Evolutionary conservation across 2,329 filamentous ascomycete genomes (phyloP), one percentile per base, ranked within the genome.

Genomic region (Arthroderma uncinatum): DNA sequence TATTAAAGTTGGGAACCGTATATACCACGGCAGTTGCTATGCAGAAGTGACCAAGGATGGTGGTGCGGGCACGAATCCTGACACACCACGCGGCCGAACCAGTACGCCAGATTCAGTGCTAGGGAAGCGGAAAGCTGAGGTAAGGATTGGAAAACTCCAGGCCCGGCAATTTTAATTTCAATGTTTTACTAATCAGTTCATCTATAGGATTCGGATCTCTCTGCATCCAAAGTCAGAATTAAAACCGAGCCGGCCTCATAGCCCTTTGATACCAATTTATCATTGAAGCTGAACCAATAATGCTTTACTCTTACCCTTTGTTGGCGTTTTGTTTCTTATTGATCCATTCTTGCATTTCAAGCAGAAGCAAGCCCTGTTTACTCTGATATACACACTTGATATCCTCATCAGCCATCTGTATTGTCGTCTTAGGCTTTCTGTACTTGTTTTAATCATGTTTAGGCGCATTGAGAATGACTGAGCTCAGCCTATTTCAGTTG

Each of bases 11-110:
- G 87, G 87, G 36, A 82, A 80, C 57, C 83, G 89, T 61, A 86
- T 93, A 14, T 97, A 89, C 66, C 93, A 98, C 71, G 89, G 86
- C 9, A 94, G 84, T 56, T 98, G 93, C 69, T 89, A 92, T 69
- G 82, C 83, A 16, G 92, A 96, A 73, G 86, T 88, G 33, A 86
- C 81, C 36, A 85, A 83, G 66, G 84, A 86, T 62, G 79, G 80
- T 6, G 60, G 57, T 12, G 59, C 60, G 25, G 60, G 75, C 47
- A 72, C 68, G 25, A 57, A 34, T 54, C 25, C 56, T 8, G 57
- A 60, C 5, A 76, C 73, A 12, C 74, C 74, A 23, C 60, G 61
- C 8, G 60, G 57, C 12, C 61, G 61, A 39, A 61, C 60, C 2
- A 61, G 63, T 12, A 85, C 82, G 4, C 83, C 83, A 1, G 84